Percentiles rank a stretch among this genome's conserved stretches.
These are phyloP conservation scores for Plantago major DNA, from an alignment of 257 asterid species.

Conservation along the genomic window DNA sequence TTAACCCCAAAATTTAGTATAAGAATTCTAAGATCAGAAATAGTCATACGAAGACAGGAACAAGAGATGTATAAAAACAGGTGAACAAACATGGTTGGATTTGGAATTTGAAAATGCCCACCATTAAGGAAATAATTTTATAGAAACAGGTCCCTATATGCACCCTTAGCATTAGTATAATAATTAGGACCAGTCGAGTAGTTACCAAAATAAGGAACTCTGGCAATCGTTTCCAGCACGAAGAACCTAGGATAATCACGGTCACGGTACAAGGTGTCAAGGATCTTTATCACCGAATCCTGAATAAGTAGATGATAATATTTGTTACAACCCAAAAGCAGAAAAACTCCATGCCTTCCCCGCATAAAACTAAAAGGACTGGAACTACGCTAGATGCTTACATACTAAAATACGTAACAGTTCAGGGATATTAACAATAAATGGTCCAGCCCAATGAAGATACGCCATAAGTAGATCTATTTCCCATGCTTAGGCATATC, in stretches of 20 bases:
- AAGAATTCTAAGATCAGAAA: background rate
- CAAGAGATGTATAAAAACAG: background rate
- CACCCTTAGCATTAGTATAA: conserved; percentile 7
- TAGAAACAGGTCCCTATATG: background rate
- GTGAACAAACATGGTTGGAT: conserved; percentile 6
- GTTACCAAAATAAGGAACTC: conserved; percentile 98
- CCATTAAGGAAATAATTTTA: background rate
- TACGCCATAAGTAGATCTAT: background rate
- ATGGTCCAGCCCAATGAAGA: background rate
- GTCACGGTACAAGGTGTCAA: conserved; percentile 75
- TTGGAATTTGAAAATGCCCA: background rate
- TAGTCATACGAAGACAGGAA: background rate
- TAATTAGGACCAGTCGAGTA: conserved; percentile 17
- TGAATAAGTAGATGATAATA: conserved; percentile 35
- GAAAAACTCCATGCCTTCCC: background rate
- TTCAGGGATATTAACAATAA: background rate
- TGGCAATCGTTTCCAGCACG: conserved; percentile 95
- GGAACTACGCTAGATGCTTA: no score
- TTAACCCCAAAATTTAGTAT: background rate
- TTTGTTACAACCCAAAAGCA: conserved; percentile 17
- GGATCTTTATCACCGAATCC: conserved; percentile 90
- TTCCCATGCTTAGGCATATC: background rate
- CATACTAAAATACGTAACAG: background rate
- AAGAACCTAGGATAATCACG: conserved; percentile 85
- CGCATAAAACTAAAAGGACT: background rate